Evolutionary conservation across 164 flowering plant genomes (phyloP).

Genomic region (Akebia trifoliata): DNA sequence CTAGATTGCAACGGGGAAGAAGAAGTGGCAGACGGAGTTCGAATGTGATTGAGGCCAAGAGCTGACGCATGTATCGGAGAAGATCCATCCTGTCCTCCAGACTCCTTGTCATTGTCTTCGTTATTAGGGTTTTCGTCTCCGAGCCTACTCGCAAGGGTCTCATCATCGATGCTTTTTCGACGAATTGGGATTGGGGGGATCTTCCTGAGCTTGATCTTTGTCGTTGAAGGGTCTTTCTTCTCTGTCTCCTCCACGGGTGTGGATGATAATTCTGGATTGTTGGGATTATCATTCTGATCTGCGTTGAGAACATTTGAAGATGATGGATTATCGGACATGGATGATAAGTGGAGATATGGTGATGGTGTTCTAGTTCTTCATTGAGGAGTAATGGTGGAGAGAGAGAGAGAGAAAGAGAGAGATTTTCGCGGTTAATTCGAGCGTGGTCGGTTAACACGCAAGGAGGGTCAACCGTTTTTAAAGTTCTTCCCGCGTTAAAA

Average conservation of each 20-base stretch:
- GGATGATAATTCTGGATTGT: slow-evolving; percentile 5
- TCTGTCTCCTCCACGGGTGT: slow-evolving; percentile 4
- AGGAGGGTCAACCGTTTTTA: slow-evolving; percentile 4
- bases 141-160: too few species aligned
- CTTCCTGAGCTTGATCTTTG: slow-evolving; percentile 46
- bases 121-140: slow-evolving; percentile 10
- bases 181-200: slow-evolving; percentile 61
- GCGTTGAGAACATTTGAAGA: slow-evolving; percentile 8
- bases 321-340: slow-evolving; percentile 14
- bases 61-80: slow-evolving; percentile 37
- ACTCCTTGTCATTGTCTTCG: slow-evolving; percentile 10
- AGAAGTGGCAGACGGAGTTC: slow-evolving; percentile 39
- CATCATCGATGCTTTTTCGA: slow-evolving; percentile 2
- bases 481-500: too few species aligned
- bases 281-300: slow-evolving; percentile 10
- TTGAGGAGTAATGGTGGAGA: slow-evolving; percentile 5
- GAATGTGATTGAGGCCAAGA: slow-evolving; percentile 57
- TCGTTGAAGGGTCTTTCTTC: slow-evolving; percentile 11
- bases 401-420: slow-evolving; percentile 24
- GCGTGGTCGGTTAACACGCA: slow-evolving; percentile 22
- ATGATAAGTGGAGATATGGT: slow-evolving; percentile 5
- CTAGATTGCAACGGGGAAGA: slow-evolving; percentile 28
- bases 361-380: slow-evolving; percentile 15
- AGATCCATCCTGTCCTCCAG: slow-evolving; percentile 8
- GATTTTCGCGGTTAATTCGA: slow-evolving; percentile 53